Evolutionary conservation across 2,329 filamentous ascomycete species (phyloP), one percentile per base, ranked within the genome.

Genomic region (Pestalotiopsis sp.): DNA sequence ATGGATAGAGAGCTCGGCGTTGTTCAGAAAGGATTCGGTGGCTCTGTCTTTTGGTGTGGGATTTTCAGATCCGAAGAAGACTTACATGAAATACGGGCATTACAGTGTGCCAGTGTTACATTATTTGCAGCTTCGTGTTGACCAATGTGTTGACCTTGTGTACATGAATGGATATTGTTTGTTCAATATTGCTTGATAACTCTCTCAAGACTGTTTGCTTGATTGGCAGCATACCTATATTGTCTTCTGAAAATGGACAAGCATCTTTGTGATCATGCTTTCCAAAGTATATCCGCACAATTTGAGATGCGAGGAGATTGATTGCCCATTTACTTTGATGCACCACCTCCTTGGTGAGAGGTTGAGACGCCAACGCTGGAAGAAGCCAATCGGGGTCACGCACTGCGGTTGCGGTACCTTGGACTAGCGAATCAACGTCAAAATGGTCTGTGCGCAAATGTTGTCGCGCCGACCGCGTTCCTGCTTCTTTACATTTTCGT

Each of bases 391-490:
- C 45, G 9, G 6, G 17, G 45, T 52, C 27, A 20, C 17, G 45
- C 11, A 52, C n/a, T 23, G 20, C 20, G 20, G 20, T 23, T n/a
- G 4, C 6, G 27, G 27, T 31, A 56, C 49, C 7, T 17, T 60
- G 57, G n/a, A 27, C 23, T 60, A 17, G n/a, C 31, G 31, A 9
- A 36, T 9, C 31, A 36, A 9, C 31, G 31, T 14, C 25, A 31
- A 4, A 23, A 13, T 23, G 60, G 36, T 63, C 23, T 20, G 36
- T 36, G 60, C 31, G 31, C 31, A 14, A 41, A 17, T 49, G 62
- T 65, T 52, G 62, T 65, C 62, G 62, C 62, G 62, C 65, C 25
- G 57, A 67, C 31, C 40, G 40, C 66, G 38, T 62, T 62, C 66
- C 40, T 20, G n/a, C 57, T 65, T 23, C 57, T 65, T 62, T 40